Percentiles rank a stretch among this genome's conserved stretches.
Conservation (phyloP, 441 rosid genomes). For the Melastoma candidum region DNA sequence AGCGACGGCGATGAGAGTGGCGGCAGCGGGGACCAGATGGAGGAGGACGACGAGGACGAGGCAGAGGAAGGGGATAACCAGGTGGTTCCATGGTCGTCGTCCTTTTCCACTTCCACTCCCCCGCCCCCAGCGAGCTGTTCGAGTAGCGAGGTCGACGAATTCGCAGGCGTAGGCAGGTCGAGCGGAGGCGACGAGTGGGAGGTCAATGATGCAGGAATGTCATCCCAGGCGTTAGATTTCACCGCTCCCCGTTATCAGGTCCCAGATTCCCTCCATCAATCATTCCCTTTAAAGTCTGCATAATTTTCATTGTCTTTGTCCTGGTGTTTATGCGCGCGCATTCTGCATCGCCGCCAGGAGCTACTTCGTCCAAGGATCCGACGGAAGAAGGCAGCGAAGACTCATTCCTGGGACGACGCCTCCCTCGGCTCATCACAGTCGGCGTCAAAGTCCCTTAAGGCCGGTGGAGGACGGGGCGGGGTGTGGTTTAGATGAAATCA, state of each 20-base stretch:
- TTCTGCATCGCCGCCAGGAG: too few species aligned
- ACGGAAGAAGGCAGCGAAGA: too few species aligned
- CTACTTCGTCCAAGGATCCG: too few species aligned
- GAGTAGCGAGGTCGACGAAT: constrained; percentile 23
- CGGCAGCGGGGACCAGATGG: constrained; percentile 13
- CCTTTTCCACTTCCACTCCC: constrained; percentile 13
- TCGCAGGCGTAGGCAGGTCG: not conserved
- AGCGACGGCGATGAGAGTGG: not conserved
- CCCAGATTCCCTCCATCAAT: too few species aligned
- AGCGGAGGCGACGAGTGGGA: not conserved
- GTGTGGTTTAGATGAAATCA: too few species aligned
- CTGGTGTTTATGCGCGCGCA: too few species aligned
- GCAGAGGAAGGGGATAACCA: constrained; percentile 55
- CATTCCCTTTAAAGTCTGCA: too few species aligned
- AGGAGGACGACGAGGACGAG: constrained; percentile 6
- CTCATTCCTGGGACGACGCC: too few species aligned
- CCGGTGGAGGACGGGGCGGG: too few species aligned
- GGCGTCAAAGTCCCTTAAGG: too few species aligned
- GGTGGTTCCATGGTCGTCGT: constrained; percentile 56
- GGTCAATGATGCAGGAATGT: not conserved
- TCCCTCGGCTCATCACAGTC: too few species aligned
- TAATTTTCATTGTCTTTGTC: too few species aligned
- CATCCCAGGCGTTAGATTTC: constrained; percentile 8
- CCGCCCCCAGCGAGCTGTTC: constrained; percentile 40
- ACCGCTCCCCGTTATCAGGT: constrained; percentile 24